A percentile compares a stretch with the other conserved stretches of the same genome.
These are phyloP conservation scores for Lipomyces sp. DNA, from an alignment of 805 yeast species.

Conservation along the genomic window DNA sequence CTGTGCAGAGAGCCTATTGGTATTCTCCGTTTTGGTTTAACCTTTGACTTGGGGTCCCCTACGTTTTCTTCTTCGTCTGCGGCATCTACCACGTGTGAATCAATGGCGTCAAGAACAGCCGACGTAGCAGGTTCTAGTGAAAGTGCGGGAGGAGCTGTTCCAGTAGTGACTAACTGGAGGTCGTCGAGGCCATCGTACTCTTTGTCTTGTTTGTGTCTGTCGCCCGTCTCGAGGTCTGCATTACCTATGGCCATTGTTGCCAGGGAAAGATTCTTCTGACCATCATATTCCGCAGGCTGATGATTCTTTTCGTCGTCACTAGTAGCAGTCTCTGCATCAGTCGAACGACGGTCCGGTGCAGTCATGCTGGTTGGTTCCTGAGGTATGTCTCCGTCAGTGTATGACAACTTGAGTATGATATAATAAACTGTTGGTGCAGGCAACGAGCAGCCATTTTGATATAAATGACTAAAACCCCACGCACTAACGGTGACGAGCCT, in stretches of 20 bases:
- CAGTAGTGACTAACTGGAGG: not conserved
- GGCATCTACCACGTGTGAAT: not conserved
- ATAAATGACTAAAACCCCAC: no score
- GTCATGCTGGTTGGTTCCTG: not conserved
- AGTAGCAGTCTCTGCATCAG: not conserved
- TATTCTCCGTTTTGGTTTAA: conserved; percentile 5
- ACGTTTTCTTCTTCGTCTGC: conserved; percentile 7
- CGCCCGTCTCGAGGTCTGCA: not conserved
- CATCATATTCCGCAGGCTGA: not conserved
- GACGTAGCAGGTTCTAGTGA: conserved; percentile 28
- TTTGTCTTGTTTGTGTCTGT: not conserved
- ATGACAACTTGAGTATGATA: no score
- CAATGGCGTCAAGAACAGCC: conserved; percentile 16
- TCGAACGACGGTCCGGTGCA: not conserved
- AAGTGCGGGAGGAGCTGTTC: conserved; percentile 21
- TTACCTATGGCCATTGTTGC: not conserved
- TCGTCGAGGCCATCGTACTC: not conserved
- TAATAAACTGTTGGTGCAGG: no score
- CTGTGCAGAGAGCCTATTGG: conserved; percentile 27
- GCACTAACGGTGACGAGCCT: no score
- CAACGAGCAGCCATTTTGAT: no score
- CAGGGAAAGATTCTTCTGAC: not conserved
- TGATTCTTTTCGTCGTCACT: not conserved
- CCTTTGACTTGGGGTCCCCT: not conserved
- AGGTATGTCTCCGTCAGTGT: no score